Evolutionary conservation across 495 filamentous ascomycete genomes (phyloP).

Genomic region (Cercophora scortea): DNA sequence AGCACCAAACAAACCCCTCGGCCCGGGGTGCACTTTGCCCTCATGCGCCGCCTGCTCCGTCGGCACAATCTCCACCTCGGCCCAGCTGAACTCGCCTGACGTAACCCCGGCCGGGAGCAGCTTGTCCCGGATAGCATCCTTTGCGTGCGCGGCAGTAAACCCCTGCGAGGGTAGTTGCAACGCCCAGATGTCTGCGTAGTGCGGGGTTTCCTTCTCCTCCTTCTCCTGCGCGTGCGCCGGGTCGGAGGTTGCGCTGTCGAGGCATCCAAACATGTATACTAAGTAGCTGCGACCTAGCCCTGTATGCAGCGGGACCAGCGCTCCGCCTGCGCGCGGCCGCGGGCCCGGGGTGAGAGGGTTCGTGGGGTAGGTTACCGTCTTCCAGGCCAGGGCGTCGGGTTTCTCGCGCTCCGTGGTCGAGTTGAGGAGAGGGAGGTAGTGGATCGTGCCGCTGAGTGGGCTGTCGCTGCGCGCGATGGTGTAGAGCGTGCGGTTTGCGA

Average conservation of each 20-base stretch:
- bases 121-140: conserved; percentile 38
- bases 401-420: conserved; percentile 22
- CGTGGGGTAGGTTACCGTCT: conserved; percentile 35
- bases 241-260: too few relatives aligned
- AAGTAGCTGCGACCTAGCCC: conserved; percentile 46
- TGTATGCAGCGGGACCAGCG: conserved; percentile 38
- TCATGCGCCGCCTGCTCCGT: conserved; percentile 27
- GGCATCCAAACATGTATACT: conserved; percentile 40
- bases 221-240: background rate
- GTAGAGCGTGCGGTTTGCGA: conserved; percentile 36
- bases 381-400: conserved; percentile 27
- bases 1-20: conserved; percentile 38
- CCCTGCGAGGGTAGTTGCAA: conserved; percentile 41
- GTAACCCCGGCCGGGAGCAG: conserved; percentile 13
- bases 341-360: conserved; percentile 41
- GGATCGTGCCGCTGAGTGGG: conserved; percentile 30
- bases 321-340: conserved; percentile 32
- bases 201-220: conserved; percentile 4
- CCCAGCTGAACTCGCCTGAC: conserved; percentile 37
- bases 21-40: conserved; percentile 47
- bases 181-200: conserved; percentile 40
- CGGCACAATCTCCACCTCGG: conserved; percentile 37
- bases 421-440: conserved; percentile 30
- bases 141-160: conserved; percentile 39
- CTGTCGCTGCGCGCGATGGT: conserved; percentile 27